Evolutionary conservation across 441 rosid genomes (phyloP).

Genomic region (California macrophylla): DNA sequence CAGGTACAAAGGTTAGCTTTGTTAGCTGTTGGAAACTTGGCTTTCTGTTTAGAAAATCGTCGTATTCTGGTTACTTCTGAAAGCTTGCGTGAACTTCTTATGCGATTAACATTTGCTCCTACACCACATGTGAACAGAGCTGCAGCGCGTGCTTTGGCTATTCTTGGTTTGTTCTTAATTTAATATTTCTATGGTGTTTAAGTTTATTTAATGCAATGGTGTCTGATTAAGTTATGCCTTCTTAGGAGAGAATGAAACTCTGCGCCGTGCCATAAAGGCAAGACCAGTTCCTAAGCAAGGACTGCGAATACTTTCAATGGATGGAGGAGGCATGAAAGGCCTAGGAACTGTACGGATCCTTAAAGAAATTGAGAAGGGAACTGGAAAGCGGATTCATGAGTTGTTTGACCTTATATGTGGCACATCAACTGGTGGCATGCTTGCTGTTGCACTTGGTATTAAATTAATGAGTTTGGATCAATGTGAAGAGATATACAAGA

Average conservation of each 20-base stretch:
- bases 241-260: slow-evolving; percentile 84
- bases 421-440: slow-evolving; percentile 98
- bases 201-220: slow-evolving; percentile 13
- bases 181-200: slow-evolving; percentile 8
- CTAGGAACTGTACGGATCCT: slow-evolving; percentile 92
- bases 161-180: slow-evolving; percentile 61
- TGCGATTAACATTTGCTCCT: slow-evolving; percentile 67
- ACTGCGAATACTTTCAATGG: slow-evolving; percentile 90
- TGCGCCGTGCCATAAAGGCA: slow-evolving; percentile 84
- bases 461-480: slow-evolving; percentile 77
- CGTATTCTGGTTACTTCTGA: slow-evolving; percentile 79
- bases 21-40: slow-evolving; percentile 88
- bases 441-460: slow-evolving; percentile 89
- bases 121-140: slow-evolving; percentile 84
- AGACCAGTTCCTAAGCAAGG: slow-evolving; percentile 86
- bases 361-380: slow-evolving; percentile 90
- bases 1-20: slow-evolving; percentile 90
- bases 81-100: slow-evolving; percentile 80
- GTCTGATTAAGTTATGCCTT: slow-evolving; percentile 23
- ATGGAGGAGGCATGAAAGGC: slow-evolving; percentile 99
- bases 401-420: slow-evolving; percentile 94
- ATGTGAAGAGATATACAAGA: slow-evolving; percentile 95
- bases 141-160: slow-evolving; percentile 95
- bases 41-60: slow-evolving; percentile 87
- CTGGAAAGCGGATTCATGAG: slow-evolving; percentile 91